Conservation (phyloP, 2,329 filamentous ascomycete species). For the Dothiorella sarmentorum region DNA sequence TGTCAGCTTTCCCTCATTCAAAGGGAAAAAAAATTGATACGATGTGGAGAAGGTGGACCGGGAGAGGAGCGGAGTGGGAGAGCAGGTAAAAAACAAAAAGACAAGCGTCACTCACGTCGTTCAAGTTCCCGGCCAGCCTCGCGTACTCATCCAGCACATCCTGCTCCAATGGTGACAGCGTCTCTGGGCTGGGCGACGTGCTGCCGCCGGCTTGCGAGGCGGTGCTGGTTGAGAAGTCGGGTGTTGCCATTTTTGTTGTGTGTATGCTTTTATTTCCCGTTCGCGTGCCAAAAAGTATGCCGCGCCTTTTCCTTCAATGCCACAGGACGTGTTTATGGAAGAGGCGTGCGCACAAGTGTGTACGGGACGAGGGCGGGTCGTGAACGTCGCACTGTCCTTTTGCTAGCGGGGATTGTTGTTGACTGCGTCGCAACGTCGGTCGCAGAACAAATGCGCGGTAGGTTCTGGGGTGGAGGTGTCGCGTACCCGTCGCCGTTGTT, state of each 20-base stretch:
- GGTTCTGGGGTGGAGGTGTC: too few relatives aligned
- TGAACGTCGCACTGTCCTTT: too few relatives aligned
- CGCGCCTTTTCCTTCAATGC: not conserved
- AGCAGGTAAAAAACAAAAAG: not conserved
- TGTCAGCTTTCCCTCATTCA: slow-evolving; percentile 37
- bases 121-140: slow-evolving; percentile 82
- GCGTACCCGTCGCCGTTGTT: too few relatives aligned
- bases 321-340: too few relatives aligned
- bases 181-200: slow-evolving; percentile 22
- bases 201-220: not conserved
- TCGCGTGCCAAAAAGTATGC: not conserved
- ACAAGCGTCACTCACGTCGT: slow-evolving; percentile 58
- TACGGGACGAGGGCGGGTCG: too few relatives aligned
- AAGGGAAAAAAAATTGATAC: not conserved
- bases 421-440: too few relatives aligned
- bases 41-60: slow-evolving; percentile 42
- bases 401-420: too few relatives aligned
- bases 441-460: too few relatives aligned
- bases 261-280: not conserved
- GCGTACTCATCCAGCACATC: slow-evolving; percentile 95
- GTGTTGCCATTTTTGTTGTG: not conserved
- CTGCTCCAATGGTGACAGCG: slow-evolving; percentile 76
- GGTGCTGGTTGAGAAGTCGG: slow-evolving; percentile 15
- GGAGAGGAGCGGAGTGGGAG: slow-evolving; percentile 15
- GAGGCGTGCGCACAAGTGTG: too few relatives aligned